Conservation (phyloP, 768 basidiomycete species). For the Heimioporus sp. region DNA sequence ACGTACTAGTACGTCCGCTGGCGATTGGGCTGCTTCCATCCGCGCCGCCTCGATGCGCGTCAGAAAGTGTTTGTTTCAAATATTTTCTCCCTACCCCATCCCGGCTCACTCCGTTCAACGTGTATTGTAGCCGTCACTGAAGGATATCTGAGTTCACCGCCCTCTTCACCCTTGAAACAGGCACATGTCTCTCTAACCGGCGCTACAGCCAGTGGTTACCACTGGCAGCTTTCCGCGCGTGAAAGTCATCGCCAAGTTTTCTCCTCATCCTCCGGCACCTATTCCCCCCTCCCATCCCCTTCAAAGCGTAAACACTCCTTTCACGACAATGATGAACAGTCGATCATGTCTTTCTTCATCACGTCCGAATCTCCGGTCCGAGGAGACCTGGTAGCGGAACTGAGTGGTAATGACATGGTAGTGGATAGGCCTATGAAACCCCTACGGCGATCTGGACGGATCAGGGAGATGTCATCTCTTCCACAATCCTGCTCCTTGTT, state of each 20-base stretch:
- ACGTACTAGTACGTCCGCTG: constrained; percentile 35
- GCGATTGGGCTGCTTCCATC: constrained; percentile 53
- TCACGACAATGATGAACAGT: constrained; percentile 17
- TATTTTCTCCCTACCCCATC: constrained; percentile 21
- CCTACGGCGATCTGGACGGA: constrained; percentile 32
- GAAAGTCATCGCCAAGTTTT: constrained; percentile 54
- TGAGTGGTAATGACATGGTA: constrained; percentile 26
- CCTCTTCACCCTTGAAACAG: constrained; percentile 31
- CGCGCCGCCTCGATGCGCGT: constrained; percentile 57
- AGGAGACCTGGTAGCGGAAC: constrained; percentile 19
- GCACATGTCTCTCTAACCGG: constrained; percentile 19
- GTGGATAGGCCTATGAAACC: constrained; percentile 37
- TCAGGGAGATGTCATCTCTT: constrained; percentile 27
- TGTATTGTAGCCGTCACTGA: constrained; percentile 52
- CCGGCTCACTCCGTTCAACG: constrained; percentile 28
- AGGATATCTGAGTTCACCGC: constrained; percentile 53
- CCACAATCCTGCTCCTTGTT: constrained; percentile 21
- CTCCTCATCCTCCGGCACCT: constrained; percentile 35
- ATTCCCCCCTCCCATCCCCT: constrained; percentile 31
- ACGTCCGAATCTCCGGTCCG: constrained; percentile 24
- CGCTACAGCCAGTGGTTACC: constrained; percentile 31
- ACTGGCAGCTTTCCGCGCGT: constrained; percentile 45
- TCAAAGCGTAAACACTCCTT: constrained; percentile 35
- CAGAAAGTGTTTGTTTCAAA: constrained; percentile 51
- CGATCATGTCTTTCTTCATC: constrained; percentile 15